These are phyloP conservation scores for Diddensiella transvaalensis DNA, from an alignment of 805 yeast genomes.

Conservation along the genomic window DNA sequence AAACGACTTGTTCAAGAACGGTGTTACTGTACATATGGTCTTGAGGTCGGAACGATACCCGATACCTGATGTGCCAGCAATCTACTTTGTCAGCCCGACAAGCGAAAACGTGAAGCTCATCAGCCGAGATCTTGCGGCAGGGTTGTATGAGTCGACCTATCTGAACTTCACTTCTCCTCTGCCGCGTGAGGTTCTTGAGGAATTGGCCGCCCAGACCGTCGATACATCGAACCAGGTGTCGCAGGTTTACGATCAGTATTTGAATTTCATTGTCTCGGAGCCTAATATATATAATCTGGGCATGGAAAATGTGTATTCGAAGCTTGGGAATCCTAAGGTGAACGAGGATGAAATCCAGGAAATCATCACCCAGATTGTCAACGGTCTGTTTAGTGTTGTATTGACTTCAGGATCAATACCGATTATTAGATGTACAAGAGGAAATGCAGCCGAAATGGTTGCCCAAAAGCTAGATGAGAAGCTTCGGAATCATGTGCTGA, in stretches of 20 bases:
- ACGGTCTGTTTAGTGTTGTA: slow-evolving; percentile 75
- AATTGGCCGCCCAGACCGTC: slow-evolving; percentile 76
- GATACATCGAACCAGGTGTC: slow-evolving; percentile 65
- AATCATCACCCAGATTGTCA: slow-evolving; percentile 67
- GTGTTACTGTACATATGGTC: slow-evolving; percentile 84
- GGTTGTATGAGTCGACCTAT: slow-evolving; percentile 73
- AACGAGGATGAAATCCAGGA: slow-evolving; percentile 69
- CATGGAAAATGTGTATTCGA: slow-evolving; percentile 57
- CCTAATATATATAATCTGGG: slow-evolving; percentile 85
- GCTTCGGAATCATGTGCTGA: slow-evolving; percentile 80
- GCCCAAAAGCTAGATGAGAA: slow-evolving; percentile 82
- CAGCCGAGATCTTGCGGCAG: slow-evolving; percentile 66
- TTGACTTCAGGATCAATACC: slow-evolving; percentile 80
- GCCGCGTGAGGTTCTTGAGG: slow-evolving; percentile 76
- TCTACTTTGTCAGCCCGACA: slow-evolving; percentile 88
- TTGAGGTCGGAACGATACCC: slow-evolving; percentile 72
- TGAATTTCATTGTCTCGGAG: slow-evolving; percentile 89
- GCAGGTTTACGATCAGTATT: slow-evolving; percentile 92
- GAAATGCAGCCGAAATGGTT: slow-evolving; percentile 94
- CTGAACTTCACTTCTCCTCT: slow-evolving; percentile 84
- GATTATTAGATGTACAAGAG: slow-evolving; percentile 82
- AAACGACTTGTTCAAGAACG: slow-evolving; percentile 83
- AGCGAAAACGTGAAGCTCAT: slow-evolving; percentile 66
- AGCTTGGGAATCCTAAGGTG: slow-evolving; percentile 66
- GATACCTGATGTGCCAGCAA: slow-evolving; percentile 90